Evolutionary conservation across 371 early-diverging fungal species (phyloP), one percentile per base, ranked within the genome.

Genomic region (Blakeslea trispora): DNA sequence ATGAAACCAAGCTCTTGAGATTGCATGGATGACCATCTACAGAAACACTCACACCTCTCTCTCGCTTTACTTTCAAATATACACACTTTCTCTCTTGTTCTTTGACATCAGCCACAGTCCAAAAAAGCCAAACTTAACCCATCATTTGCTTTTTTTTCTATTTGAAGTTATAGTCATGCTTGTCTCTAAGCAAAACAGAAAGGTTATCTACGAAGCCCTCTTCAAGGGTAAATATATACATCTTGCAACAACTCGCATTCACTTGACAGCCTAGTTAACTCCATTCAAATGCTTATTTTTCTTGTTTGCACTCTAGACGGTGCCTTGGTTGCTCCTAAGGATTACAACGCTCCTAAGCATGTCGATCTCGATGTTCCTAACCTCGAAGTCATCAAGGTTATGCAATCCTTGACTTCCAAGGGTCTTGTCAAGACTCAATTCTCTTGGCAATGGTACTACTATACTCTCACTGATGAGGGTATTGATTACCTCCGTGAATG

Each of bases 361-460:
- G 75, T 81, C 61, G 95, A 96, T 64, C 82, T 97, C 70, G 85
- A 89, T 62, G 96, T 99, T 55, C 92, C 95, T 66, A 98, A 99
- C 90, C 84, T 97, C 47, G 88, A 98, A 77, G 99, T 98, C 74
- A 94, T 97, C 89, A 99, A 97, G 90, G 90, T 96, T 56, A 84
- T 96, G 70, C 96, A 96, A 86, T 95, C 94, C 57, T 86, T 98
- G 74, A 82, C 86, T 75, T 98, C 98, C 64, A 90, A 88, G 71
- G 95, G 93, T 66, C 91, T 76, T 61, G 96, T 98, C 79, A 92
- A 88, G 82, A 91, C 91, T 66, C 90, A 89, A 74, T 99, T 99
- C 92, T 94, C 94, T 68, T 99, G 99, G 99, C 97, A 95, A 74
- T 93, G 93, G 87, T 97, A 92, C 84, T 99, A 99, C 91, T 98